A percentile compares a stretch with the other conserved stretches of the same genome.
Conservation (phyloP, 352 stramenopile genomes). For the Phytophthora megakarya region DNA sequence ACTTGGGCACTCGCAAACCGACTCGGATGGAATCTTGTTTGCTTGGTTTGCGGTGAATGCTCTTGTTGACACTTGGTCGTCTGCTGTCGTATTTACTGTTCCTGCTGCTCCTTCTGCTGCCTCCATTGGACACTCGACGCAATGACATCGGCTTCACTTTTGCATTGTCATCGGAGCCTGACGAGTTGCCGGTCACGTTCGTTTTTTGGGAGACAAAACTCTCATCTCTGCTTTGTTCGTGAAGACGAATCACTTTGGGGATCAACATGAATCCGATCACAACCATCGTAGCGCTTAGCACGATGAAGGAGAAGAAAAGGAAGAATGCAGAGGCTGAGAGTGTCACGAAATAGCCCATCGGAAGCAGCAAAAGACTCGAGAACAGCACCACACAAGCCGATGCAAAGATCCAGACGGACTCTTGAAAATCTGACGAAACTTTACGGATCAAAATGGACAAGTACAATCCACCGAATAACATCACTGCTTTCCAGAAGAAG, state of each 20-base stretch:
- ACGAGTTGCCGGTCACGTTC: slow-evolving; percentile 11
- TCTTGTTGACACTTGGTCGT: background rate
- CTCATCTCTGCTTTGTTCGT: slow-evolving; percentile 16
- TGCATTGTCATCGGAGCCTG: slow-evolving; percentile 5
- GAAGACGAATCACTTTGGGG: slow-evolving; percentile 38
- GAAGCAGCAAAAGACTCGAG: slow-evolving; percentile 43
- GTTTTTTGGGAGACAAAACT: slow-evolving; percentile 14
- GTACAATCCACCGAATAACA: slow-evolving; percentile 46
- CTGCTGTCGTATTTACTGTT: slow-evolving; percentile 12
- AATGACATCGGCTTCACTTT: slow-evolving; percentile 16
- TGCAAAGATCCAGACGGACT: slow-evolving; percentile 61
- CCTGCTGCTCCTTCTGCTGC: slow-evolving; percentile 12
- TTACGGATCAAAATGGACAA: slow-evolving; percentile 63
- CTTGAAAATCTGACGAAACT: slow-evolving; percentile 53
- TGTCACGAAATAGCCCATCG: slow-evolving; percentile 54
- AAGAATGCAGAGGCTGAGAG: slow-evolving; percentile 43
- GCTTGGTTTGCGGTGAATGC: background rate
- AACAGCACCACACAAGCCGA: slow-evolving; percentile 48
- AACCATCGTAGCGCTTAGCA: slow-evolving; percentile 34
- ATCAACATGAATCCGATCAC: slow-evolving; percentile 47
- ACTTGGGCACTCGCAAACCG: background rate
- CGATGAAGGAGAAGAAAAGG: slow-evolving; percentile 39
- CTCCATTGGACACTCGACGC: background rate
- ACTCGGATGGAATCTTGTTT: slow-evolving; percentile 27
- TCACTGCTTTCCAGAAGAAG: slow-evolving; percentile 52